Percentiles rank a stretch among this genome's conserved stretches.
Conservation (phyloP, 2,329 filamentous ascomycete species). For the Aspergillus terreus region DNA sequence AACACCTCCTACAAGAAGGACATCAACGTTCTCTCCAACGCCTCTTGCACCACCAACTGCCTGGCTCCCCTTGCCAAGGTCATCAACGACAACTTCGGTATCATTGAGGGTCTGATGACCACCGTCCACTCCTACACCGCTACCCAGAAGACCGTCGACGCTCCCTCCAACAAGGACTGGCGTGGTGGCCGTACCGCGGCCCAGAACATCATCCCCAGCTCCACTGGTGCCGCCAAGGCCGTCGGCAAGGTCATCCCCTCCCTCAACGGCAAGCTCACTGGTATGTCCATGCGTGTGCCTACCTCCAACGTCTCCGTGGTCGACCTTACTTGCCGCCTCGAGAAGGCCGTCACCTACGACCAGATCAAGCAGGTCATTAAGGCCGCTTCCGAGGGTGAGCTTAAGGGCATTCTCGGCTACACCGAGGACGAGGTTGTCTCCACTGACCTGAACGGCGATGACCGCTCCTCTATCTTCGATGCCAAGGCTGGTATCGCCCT, state of each 20-base stretch:
- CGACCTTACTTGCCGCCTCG: conserved; percentile 88
- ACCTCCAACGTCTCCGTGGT: conserved; percentile 99
- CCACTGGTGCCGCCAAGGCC: conserved; percentile 99
- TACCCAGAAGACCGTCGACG: conserved; percentile 99
- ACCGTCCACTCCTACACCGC: conserved; percentile 99
- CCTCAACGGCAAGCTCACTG: conserved; percentile 98
- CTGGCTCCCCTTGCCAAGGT: conserved; percentile 99
- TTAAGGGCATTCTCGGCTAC: conserved; percentile 92
- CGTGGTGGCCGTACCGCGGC: conserved; percentile 97
- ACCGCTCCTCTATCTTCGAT: conserved; percentile 95
- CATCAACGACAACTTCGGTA: conserved; percentile 95
- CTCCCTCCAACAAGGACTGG: conserved; percentile 98
- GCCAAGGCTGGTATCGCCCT: conserved; percentile 98
- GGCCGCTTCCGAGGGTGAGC: conserved; percentile 74
- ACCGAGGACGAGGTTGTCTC: conserved; percentile 97
- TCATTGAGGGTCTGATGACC: conserved; percentile 99
- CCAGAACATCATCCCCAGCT: conserved; percentile 99
- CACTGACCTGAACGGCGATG: conserved; percentile 87
- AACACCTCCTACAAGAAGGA: conserved; percentile 87
- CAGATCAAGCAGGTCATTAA: conserved; percentile 92
- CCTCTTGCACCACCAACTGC: conserved; percentile 99
- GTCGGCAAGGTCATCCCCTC: conserved; percentile 99
- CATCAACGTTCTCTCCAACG: conserved; percentile 95
- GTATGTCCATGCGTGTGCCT: conserved; percentile 99
- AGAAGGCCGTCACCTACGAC: conserved; percentile 73